Evolutionary conservation across 164 flowering plant species (phyloP).

Genomic region (Cinnamomum chago): DNA sequence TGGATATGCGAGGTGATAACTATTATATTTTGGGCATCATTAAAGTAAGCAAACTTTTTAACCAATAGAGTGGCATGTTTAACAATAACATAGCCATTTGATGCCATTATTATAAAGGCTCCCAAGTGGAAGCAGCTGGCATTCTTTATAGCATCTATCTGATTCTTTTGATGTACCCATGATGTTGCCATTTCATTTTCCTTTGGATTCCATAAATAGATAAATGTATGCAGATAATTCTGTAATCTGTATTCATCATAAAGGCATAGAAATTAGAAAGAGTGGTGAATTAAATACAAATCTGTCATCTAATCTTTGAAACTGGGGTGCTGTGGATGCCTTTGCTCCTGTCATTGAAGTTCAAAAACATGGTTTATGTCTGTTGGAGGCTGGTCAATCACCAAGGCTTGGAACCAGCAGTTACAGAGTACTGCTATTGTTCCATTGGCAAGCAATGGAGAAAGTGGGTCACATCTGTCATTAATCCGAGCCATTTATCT

Average conservation of each 20-base stretch:
- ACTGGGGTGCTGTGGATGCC: background rate
- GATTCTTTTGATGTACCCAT: background rate
- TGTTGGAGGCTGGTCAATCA: no score
- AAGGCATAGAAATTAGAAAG: background rate
- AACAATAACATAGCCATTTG: background rate
- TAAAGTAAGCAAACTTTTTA: background rate
- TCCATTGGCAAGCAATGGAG: background rate
- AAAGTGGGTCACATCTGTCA: background rate
- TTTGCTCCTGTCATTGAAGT: background rate
- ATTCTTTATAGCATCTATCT: no score
- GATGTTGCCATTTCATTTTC: background rate
- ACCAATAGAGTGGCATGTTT: background rate
- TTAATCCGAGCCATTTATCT: background rate
- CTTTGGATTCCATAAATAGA: background rate
- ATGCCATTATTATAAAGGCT: background rate
- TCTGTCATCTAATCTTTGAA: background rate
- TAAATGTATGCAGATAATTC: no score
- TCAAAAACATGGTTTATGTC: background rate
- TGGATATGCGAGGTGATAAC: background rate
- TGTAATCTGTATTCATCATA: no score
- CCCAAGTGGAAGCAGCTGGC: background rate
- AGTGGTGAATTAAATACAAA: background rate
- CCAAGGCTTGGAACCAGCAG: no score
- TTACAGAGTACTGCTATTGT: background rate
- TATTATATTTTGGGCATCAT: background rate